Conservation (phyloP, 164 flowering plant genomes). For the Litsea cubeba region DNA sequence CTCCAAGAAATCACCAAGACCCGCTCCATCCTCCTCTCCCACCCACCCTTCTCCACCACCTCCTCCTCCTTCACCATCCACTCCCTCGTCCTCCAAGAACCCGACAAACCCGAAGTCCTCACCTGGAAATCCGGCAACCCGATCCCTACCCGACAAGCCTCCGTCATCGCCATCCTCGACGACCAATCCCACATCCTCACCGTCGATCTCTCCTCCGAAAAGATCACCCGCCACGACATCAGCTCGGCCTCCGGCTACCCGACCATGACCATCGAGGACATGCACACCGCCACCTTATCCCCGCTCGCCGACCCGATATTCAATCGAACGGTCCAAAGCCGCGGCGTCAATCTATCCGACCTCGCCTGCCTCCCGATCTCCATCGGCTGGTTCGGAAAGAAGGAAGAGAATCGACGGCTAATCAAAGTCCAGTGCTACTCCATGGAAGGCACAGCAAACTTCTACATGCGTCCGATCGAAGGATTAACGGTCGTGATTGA, state of each 20-base stretch:
- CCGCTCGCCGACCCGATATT: conserved; percentile 53
- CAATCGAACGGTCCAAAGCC: conserved; percentile 58
- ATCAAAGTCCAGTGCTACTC: conserved; percentile 87
- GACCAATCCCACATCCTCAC: conserved; percentile 42
- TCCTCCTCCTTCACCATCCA: conserved; percentile 35
- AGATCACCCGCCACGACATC: conserved; percentile 29
- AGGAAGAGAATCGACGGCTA: conserved; percentile 62
- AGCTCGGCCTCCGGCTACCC: conserved; percentile 60
- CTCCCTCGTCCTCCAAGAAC: conserved; percentile 55
- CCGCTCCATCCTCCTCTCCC: conserved; percentile 27
- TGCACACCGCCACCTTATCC: conserved; percentile 49
- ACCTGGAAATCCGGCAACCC: conserved; percentile 59
- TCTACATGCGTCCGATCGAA: conserved; percentile 96
- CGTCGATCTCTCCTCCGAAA: conserved; percentile 42
- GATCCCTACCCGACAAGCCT: conserved; percentile 57
- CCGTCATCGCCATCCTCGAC: conserved; percentile 43
- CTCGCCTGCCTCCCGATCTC: conserved; percentile 78
- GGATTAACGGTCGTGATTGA: conserved; percentile 77
- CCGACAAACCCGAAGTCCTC: conserved; percentile 44
- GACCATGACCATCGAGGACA: conserved; percentile 80
- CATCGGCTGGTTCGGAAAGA: conserved; percentile 69
- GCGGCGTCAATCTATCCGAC: conserved; percentile 65
- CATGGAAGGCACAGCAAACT: conserved; percentile 63
- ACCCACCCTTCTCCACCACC: conserved; percentile 26
- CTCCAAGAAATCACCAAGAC: conserved; percentile 38